These are phyloP conservation scores for Lactuca sativa DNA, from an alignment of 129 eudicot species.

Conservation along the genomic window DNA sequence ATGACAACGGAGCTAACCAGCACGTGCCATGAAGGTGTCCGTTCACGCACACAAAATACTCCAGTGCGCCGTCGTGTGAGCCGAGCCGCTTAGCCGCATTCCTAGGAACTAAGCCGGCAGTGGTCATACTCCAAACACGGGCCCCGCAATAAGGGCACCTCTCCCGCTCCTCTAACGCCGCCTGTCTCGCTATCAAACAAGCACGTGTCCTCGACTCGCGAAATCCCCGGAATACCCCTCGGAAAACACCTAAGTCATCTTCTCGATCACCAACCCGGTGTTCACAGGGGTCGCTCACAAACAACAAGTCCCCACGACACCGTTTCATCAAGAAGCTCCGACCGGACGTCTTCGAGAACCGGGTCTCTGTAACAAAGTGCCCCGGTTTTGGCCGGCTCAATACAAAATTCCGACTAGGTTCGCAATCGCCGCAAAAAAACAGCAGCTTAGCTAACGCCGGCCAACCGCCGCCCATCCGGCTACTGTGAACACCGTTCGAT, in stretches of 20 bases:
- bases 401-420: slow-evolving; percentile 44
- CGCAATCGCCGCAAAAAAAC: slow-evolving; percentile 77
- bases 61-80: slow-evolving; percentile 59
- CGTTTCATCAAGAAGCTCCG: slow-evolving; percentile 58
- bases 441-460: slow-evolving; percentile 71
- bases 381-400: slow-evolving; percentile 44
- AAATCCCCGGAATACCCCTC: slow-evolving; percentile 83
- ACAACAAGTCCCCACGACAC: slow-evolving; percentile 65
- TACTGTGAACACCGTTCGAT: slow-evolving; percentile 42
- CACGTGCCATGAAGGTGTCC: slow-evolving; percentile 84
- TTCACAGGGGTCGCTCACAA: slow-evolving; percentile 90
- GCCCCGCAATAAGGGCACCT: slow-evolving; percentile 81
- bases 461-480: slow-evolving; percentile 74
- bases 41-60: slow-evolving; percentile 78
- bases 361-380: slow-evolving; percentile 54
- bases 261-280: slow-evolving; percentile 41
- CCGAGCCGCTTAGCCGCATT: slow-evolving; percentile 74
- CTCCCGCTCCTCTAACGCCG: slow-evolving; percentile 50
- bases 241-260: slow-evolving; percentile 76
- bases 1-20: slow-evolving; percentile 65
- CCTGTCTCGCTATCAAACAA: slow-evolving; percentile 45
- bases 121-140: slow-evolving; percentile 78
- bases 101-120: slow-evolving; percentile 61
- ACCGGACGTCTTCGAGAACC: slow-evolving; percentile 92
- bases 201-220: slow-evolving; percentile 61